phyloP scores from a whole-genome alignment of 257 asterid species.

The Solanum lycopersicoides region DNA sequence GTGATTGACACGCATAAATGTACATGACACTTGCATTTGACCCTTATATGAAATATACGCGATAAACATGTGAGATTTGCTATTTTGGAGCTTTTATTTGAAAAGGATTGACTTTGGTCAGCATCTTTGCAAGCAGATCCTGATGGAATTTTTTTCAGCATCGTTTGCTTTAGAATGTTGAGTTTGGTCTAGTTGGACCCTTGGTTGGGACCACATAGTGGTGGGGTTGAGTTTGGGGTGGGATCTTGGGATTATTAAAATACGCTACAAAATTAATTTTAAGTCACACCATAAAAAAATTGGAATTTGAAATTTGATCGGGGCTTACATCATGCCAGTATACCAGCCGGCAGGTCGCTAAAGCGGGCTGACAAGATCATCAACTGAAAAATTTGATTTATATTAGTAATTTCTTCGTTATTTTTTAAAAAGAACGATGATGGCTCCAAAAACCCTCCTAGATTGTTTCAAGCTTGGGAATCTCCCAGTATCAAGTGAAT shows the following conservation, averaged over 20 bases:
- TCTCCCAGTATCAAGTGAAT: not conserved
- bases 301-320: not conserved
- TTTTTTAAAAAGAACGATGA: rapidly evolving
- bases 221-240: too few species aligned
- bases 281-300: not conserved
- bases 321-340: not conserved
- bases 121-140: not conserved
- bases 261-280: too few species aligned
- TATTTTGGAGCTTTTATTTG: too few species aligned
- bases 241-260: too few species aligned
- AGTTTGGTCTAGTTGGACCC: not conserved
- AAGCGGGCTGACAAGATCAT: rapidly evolving
- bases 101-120: not conserved
- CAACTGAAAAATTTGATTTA: too few species aligned
- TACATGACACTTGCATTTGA: too few species aligned
- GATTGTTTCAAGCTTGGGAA: not conserved
- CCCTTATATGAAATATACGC: too few species aligned
- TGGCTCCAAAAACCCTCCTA: not conserved
- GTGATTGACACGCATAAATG: too few species aligned
- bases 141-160: too few species aligned
- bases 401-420: too few species aligned
- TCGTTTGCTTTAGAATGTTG: not conserved
- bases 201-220: too few species aligned
- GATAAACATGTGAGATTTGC: too few species aligned
- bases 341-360: not conserved